Evolutionary conservation across 805 yeast genomes (phyloP).

Genomic region (Cyberlindnera nakhonratchasimensis): DNA sequence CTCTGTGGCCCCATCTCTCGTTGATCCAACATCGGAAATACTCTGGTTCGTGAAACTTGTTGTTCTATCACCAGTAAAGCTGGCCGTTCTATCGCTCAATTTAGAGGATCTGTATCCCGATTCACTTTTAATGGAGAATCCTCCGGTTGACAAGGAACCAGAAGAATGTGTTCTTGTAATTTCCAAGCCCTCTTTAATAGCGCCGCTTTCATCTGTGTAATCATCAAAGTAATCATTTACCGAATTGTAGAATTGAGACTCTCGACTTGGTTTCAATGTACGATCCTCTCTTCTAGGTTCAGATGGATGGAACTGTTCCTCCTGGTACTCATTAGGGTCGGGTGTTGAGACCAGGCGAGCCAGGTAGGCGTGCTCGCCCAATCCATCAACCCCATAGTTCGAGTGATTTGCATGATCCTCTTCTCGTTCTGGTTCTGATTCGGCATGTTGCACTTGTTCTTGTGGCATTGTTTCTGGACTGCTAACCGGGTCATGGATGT

Average conservation of each 20-base stretch:
- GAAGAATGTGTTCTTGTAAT: conserved; percentile 20
- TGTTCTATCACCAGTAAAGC: conserved; percentile 23
- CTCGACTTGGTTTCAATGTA: conserved; percentile 10
- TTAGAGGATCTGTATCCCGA: conserved; percentile 24
- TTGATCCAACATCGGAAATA: conserved; percentile 12
- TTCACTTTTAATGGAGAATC: conserved; percentile 28
- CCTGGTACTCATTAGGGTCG: conserved; percentile 7
- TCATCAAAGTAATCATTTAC: conserved; percentile 28
- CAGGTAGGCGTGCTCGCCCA: conserved; percentile 25
- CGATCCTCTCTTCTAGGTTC: conserved; percentile 1
- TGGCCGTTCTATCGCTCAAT: conserved; percentile 25
- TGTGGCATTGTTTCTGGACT: not conserved
- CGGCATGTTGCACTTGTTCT: not conserved
- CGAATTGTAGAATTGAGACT: conserved; percentile 25
- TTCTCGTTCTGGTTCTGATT: not conserved
- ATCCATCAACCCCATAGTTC: conserved; percentile 2
- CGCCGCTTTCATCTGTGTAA: conserved; percentile 20
- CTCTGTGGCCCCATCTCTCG: conserved; percentile 1
- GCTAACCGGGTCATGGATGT: conserved; percentile 19
- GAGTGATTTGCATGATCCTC: not conserved
- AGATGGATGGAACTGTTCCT: conserved; percentile 1
- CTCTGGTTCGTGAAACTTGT: conserved; percentile 24
- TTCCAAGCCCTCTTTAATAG: not conserved
- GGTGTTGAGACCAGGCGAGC: conserved; percentile 25
- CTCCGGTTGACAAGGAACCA: conserved; percentile 33